phyloP scores from a whole-genome alignment of 2,329 filamentous ascomycete genomes.

The Aspergillus ibericus region DNA sequence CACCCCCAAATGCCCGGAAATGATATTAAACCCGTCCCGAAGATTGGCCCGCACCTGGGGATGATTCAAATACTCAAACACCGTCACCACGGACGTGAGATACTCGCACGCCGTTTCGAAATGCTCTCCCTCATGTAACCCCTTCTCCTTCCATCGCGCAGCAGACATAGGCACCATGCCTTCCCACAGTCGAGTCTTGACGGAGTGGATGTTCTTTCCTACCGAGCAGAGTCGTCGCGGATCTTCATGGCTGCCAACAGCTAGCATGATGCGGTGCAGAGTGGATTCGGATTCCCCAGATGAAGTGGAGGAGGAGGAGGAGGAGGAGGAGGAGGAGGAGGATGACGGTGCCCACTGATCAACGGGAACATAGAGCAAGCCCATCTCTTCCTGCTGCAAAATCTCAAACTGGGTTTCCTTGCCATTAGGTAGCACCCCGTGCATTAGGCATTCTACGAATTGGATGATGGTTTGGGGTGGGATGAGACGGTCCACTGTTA shows the following conservation, averaged over 20 bases:
- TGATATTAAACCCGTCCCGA: slow-evolving; percentile 26
- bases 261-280: background rate
- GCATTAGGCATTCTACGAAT: background rate
- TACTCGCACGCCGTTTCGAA: slow-evolving; percentile 26
- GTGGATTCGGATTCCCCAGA: too few relatives aligned
- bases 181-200: slow-evolving; percentile 27
- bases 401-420: background rate
- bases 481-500: background rate
- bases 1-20: slow-evolving; percentile 19
- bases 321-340: background rate
- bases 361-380: background rate
- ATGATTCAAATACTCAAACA: slow-evolving; percentile 28
- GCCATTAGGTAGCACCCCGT: background rate
- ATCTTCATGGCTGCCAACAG: background rate
- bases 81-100: slow-evolving; percentile 21
- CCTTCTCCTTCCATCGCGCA: slow-evolving; percentile 24
- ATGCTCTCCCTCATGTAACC: slow-evolving; percentile 8
- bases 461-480: background rate
- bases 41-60: slow-evolving; percentile 11
- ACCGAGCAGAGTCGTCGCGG: slow-evolving; percentile 15
- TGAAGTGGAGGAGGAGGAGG: background rate
- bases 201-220: slow-evolving; percentile 25
- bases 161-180: slow-evolving; percentile 26
- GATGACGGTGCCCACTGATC: background rate
- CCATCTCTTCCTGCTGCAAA: background rate